Base-by-base conservation (phyloP, 192 early-diverging fungal species). In the Umbelopsis sp. region DNA sequence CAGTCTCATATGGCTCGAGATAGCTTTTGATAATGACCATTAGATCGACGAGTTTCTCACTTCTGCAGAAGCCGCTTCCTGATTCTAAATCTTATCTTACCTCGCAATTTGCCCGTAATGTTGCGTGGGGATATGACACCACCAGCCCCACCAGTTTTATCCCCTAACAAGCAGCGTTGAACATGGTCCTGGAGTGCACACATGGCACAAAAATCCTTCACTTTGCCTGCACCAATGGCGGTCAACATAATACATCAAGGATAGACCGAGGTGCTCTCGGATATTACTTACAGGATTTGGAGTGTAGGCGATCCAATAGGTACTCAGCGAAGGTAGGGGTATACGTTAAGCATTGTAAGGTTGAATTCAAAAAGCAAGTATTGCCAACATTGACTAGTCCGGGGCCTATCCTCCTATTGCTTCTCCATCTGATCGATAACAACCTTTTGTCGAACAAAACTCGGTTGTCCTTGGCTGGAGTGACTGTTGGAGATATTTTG, bases 321-420 rank as follows among this genome's bases (percentile, higher is more conserved):
- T 87, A 88, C 70, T 92, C 87, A 35, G 89, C 87, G 33, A 94
- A 74, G 2, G 90, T 84, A 44, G 92, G 86, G 9, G 91, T 90
- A 77, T 93, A 91, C 16, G 89, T 89, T 66, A 94, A 78, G 68
- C 90, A 91, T 72, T 94, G 90, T 21, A 94, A 81, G 1, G 90
- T 86, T 9, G 91, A 89, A 78, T 94, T 94, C n/a, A 92, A 70
- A 69, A 91, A 94, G 67, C 92, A 94, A 4, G 91, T 92, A 64
- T 92, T 92, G 37, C 88, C 87, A 66, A 88, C 83, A 68, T 94
- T 93, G 69, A 81, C 74, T 41, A 94, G 75, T 11, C 91, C 91
- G 10, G 89, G 85, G 7, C 91, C 92, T 30, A 91, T 85, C 10
- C 83, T 72, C 20, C 85, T 81, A 51, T 83, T 75, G 16, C 74